Evolutionary conservation across 371 early-diverging fungal species (phyloP).

Genomic region (Rhizopus sp.): DNA sequence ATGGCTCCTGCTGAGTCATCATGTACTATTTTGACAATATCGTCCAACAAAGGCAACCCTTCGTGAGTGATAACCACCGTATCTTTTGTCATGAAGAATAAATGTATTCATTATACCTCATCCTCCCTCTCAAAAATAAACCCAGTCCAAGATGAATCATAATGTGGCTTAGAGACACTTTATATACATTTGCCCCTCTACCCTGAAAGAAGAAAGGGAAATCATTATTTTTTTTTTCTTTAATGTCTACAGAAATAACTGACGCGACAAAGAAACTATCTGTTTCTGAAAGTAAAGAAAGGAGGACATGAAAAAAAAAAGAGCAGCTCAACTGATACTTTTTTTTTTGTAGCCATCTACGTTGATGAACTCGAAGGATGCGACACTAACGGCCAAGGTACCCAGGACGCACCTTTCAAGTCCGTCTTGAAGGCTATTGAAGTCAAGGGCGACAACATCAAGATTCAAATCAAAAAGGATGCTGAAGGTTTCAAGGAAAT

Average conservation of each 20-base stretch:
- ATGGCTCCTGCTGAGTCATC: conserved; percentile 81
- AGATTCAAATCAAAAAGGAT: conserved; percentile 71
- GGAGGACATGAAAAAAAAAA: neutral
- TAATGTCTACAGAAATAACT: conserved; percentile 28
- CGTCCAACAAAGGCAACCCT: conserved; percentile 48
- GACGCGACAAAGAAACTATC: conserved; percentile 32
- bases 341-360: conserved; percentile 42
- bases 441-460: conserved; percentile 51
- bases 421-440: conserved; percentile 70
- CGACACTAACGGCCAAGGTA: conserved; percentile 71
- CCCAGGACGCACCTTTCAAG: conserved; percentile 66
- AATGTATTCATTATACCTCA: neutral
- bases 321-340: neutral
- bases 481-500: conserved; percentile 74
- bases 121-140: neutral
- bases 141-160: conserved; percentile 1
- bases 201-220: too few species aligned
- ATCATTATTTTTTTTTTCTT: conserved; percentile 8
- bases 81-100: conserved; percentile 18
- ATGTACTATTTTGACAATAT: conserved; percentile 54
- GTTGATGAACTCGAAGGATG: conserved; percentile 76
- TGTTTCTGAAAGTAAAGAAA: conserved; percentile 26
- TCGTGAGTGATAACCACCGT: conserved; percentile 53
- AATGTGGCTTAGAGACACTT: conserved; percentile 11
- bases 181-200: neutral